These are phyloP conservation scores for Aspergillus leporis DNA, from an alignment of 495 filamentous ascomycete genomes.

Conservation along the genomic window DNA sequence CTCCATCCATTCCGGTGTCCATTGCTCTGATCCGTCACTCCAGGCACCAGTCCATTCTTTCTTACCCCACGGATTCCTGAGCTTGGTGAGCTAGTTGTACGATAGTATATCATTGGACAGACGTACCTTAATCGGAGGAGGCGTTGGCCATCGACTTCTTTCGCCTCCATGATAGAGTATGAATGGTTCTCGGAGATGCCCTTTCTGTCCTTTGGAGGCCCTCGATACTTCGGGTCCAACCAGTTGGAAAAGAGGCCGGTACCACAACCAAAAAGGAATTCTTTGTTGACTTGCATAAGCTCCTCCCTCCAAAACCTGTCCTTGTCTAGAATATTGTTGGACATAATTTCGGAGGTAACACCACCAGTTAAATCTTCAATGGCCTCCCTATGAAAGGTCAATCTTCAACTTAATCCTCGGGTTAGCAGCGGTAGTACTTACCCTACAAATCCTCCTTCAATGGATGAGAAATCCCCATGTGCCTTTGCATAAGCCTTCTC, in stretches of 20 bases:
- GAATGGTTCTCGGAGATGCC: conserved; percentile 83
- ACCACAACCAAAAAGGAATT: conserved; percentile 85
- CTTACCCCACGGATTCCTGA: conserved; percentile 82
- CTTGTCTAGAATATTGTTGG: conserved; percentile 82
- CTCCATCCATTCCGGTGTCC: conserved; percentile 85
- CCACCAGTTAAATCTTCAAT: conserved; percentile 94
- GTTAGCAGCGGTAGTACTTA: conserved; percentile 22
- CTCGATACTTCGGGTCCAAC: conserved; percentile 42
- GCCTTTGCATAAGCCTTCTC: conserved; percentile 98
- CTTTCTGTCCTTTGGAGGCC: conserved; percentile 54
- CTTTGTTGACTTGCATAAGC: conserved; percentile 78
- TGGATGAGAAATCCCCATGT: conserved; percentile 81
- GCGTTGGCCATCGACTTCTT: conserved; percentile 71
- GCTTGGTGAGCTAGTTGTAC: conserved; percentile 16
- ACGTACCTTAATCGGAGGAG: conserved; percentile 67
- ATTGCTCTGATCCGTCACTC: conserved; percentile 89
- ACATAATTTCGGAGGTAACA: conserved; percentile 77
- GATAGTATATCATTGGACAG: too few relatives aligned
- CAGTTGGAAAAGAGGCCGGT: conserved; percentile 64
- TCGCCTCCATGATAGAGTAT: conserved; percentile 84
- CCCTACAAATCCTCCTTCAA: conserved; percentile 83
- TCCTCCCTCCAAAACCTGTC: conserved; percentile 88
- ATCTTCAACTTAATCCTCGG: not conserved
- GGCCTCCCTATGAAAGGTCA: conserved; percentile 59
- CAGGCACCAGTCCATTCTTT: conserved; percentile 82